Conservation (phyloP, 345 rosid species). For the Acer negundo region DNA sequence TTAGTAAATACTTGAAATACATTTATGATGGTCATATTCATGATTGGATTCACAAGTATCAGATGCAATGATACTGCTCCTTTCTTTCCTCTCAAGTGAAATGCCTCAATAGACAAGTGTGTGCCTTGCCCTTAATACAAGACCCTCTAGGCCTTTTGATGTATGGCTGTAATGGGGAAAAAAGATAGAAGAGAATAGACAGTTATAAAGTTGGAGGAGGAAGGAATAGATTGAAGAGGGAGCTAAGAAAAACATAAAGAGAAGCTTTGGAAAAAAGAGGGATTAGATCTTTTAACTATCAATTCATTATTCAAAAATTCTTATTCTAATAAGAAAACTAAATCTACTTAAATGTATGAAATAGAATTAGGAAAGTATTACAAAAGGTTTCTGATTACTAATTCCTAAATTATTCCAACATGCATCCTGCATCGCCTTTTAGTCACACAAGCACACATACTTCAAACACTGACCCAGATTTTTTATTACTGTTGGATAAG, state of each 20-base stretch:
- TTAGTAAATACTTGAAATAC: background rate
- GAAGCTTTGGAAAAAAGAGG: background rate
- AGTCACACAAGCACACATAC: background rate
- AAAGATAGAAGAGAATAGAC: background rate
- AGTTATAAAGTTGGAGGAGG: background rate
- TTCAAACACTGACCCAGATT: background rate
- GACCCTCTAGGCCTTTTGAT: background rate
- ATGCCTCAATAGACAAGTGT: background rate
- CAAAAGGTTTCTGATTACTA: background rate
- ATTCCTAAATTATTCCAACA: background rate
- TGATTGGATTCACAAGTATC: constrained; percentile 4
- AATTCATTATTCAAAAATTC: background rate
- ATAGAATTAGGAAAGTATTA: background rate
- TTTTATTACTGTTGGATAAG: background rate
- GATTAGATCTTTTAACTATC: no score
- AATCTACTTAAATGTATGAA: background rate
- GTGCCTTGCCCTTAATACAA: background rate
- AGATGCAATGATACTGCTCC: background rate
- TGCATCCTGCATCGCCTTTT: background rate
- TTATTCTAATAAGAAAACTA: background rate
- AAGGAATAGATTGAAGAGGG: background rate
- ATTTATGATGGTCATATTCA: background rate
- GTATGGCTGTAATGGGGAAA: background rate
- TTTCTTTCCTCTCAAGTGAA: background rate
- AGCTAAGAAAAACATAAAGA: background rate